Evolutionary conservation across 2,329 filamentous ascomycete species (phyloP).

Genomic region (Aureobasidium namibiae): DNA sequence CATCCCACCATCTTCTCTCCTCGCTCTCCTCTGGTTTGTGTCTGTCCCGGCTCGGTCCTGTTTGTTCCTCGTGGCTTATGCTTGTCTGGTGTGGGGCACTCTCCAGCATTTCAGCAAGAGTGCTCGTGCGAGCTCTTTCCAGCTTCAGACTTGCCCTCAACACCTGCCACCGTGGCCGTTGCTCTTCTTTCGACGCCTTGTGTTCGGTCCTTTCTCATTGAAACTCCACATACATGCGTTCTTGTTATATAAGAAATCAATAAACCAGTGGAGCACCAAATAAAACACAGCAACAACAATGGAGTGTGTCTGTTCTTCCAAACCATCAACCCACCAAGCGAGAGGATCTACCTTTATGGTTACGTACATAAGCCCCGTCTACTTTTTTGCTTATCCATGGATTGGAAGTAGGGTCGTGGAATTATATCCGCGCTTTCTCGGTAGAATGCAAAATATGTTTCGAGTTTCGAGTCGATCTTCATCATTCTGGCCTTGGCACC

Average conservation of each 20-base stretch:
- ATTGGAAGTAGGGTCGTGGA: background rate
- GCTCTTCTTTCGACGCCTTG: background rate
- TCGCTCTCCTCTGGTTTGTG: background rate
- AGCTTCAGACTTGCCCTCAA: background rate
- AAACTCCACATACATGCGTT: background rate
- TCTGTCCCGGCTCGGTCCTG: slow-evolving; percentile 9
- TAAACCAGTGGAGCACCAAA: slow-evolving; percentile 6
- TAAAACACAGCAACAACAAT: background rate
- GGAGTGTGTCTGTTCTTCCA: background rate
- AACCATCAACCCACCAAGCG: background rate
- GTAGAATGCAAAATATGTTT: background rate
- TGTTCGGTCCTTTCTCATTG: background rate
- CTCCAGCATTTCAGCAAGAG: background rate
- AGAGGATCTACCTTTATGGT: background rate
- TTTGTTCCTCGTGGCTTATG: slow-evolving; percentile 5
- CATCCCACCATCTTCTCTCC: background rate
- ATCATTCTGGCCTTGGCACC: background rate
- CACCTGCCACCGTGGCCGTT: background rate
- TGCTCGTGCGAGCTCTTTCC: slow-evolving; percentile 6
- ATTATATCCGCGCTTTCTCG: background rate
- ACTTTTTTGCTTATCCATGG: background rate
- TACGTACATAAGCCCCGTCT: background rate
- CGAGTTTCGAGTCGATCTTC: slow-evolving; percentile 4
- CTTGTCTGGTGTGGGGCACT: background rate
- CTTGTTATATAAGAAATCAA: background rate